Evolutionary conservation across 306 rosid genomes (phyloP), one percentile per base, ranked within the genome.

Genomic region (Lathyrus tuberosus): DNA sequence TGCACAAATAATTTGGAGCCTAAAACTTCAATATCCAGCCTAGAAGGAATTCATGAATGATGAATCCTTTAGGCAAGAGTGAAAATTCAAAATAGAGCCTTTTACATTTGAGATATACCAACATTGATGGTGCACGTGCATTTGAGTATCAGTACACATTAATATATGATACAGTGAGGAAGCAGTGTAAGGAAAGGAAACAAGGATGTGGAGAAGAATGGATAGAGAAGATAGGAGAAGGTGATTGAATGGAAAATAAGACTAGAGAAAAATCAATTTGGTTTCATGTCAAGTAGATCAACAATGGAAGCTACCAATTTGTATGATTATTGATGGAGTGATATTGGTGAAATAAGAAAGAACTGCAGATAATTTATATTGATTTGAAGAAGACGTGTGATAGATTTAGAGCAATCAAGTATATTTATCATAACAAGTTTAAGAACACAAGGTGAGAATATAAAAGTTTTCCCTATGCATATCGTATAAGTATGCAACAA

Each of bases 131-230:
- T 26, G 4, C 30, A 26, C 4, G 44, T 41, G 44, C 44, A 41
- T 11, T 41, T 41, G 44, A 41, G 14, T 43, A 43, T 43, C 48
- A 43, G 48, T 5, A 13, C 16, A 13, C 4, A 43, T 43, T 8
- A 14, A 52, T 35, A 30, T 35, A n/a, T 37, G 30, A 67, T 10
- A 31, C 18, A 31, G 12, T 30, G 33, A 67, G 2, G n/a, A 30
- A 41, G 43, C 60, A 28, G 16, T 47, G 60, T 30, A 38, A 47
- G 68, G 47, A 11, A 38, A 47, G 68, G 47, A 11, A 66, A 66
- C 12, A 12, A 67, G 61, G 72, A 49, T 4, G 10, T 6, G 17
- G 47, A 7, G 71, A 28, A 6, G 40, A 57, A 57, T 31, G 31
- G 31, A n/a, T 57, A 35, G 26, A 22, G 4, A 14, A 6, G 18